phyloP scores from a whole-genome alignment of 2,329 filamentous ascomycete species.

The Trichoderma aggressivum region DNA sequence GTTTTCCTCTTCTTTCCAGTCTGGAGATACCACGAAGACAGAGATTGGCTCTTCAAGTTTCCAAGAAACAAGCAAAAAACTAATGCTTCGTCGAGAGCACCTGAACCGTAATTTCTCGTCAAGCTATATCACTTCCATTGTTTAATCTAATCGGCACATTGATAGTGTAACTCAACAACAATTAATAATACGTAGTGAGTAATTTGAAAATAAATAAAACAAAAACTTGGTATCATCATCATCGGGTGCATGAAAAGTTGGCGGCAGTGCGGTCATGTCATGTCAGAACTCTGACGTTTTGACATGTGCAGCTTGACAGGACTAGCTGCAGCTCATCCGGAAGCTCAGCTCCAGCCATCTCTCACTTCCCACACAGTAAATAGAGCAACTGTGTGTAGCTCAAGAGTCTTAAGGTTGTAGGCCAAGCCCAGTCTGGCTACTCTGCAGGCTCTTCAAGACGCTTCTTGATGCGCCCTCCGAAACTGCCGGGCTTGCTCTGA shows the following conservation, averaged over 20 bases:
- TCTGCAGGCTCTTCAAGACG: neutral
- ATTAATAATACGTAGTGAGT: slow-evolving; percentile 3
- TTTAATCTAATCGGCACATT: neutral
- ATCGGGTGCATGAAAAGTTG: neutral
- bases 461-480: neutral
- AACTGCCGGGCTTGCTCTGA: neutral
- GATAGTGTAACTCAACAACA: neutral
- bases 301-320: neutral
- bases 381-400: neutral
- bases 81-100: neutral
- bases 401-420: neutral
- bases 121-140: neutral
- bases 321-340: neutral
- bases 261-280: neutral
- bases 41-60: neutral
- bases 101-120: neutral
- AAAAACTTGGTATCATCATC: neutral
- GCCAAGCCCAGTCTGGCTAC: neutral
- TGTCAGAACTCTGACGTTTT: neutral
- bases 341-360: neutral
- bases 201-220: neutral
- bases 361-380: slow-evolving; percentile 2
- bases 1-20: neutral
- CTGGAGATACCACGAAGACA: neutral
- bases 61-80: neutral